phyloP scores from a whole-genome alignment of 495 filamentous ascomycete genomes.

The Talaromyces wortmannii region DNA sequence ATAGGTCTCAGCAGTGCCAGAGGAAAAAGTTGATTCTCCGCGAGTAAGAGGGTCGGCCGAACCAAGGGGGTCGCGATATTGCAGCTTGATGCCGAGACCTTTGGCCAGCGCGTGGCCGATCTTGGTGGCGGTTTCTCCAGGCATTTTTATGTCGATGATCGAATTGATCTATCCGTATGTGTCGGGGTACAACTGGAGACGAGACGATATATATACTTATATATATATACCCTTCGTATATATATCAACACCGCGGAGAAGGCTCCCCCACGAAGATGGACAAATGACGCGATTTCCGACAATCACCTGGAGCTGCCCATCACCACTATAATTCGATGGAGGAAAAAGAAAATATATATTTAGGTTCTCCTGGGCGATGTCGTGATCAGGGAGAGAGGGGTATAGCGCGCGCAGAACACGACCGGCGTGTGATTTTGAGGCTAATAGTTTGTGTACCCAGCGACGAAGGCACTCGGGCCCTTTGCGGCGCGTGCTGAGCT shows the following conservation, averaged over 20 bases:
- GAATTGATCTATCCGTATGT: no score
- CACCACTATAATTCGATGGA: neutral
- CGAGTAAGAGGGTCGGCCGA: constrained; percentile 50
- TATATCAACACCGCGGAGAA: neutral
- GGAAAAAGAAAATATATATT: neutral
- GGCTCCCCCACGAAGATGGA: neutral
- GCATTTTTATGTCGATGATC: constrained; percentile 16
- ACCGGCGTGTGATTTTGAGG: no score
- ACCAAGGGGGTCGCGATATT: constrained; percentile 49
- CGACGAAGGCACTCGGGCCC: no score
- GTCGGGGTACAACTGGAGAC: no score
- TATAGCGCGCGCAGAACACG: no score
- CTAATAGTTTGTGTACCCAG: no score
- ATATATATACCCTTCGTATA: no score
- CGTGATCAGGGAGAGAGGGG: no score
- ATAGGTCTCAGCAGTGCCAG: constrained; percentile 70
- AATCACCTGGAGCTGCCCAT: neutral
- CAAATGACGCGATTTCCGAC: neutral
- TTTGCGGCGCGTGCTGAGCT: no score
- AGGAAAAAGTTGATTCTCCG: constrained; percentile 75
- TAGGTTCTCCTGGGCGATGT: neutral
- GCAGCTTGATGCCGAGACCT: constrained; percentile 78
- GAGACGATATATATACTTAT: no score
- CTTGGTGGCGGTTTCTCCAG: constrained; percentile 38
- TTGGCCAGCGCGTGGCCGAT: constrained; percentile 71